Percentiles rank a stretch among this genome's conserved stretches.
Conservation (phyloP, 2,329 filamentous ascomycete species). For the Alternaria metachromatica region DNA sequence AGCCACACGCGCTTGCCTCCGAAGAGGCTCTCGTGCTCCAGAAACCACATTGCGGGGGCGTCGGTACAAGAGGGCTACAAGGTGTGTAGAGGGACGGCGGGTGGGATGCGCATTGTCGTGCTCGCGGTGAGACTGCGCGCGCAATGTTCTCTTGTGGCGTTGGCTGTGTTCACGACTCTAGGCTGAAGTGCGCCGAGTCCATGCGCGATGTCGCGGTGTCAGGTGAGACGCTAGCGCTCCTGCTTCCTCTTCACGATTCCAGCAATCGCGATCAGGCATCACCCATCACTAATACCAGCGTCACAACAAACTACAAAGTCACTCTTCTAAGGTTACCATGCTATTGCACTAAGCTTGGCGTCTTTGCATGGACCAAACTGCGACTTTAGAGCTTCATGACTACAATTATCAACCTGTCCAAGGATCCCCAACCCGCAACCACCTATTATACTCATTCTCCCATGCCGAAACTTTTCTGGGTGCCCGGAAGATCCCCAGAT, state of each 20-base stretch:
- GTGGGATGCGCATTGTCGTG: not conserved
- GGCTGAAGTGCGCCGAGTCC: not conserved
- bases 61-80: not conserved
- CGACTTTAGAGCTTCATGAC: not conserved
- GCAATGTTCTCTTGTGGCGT: not conserved
- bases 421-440: not conserved
- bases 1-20: conserved; percentile 77
- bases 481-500: not conserved
- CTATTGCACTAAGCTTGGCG: not conserved
- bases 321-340: not conserved
- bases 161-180: not conserved
- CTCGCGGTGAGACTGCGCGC: not conserved
- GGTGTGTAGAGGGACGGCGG: not conserved
- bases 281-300: not conserved
- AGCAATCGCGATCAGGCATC: not conserved
- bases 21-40: conserved; percentile 64
- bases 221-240: conserved; percentile 11
- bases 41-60: conserved; percentile 56
- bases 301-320: not conserved
- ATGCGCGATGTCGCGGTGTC: conserved; percentile 13
- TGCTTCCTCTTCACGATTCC: not conserved
- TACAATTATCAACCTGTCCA: not conserved
- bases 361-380: not conserved
- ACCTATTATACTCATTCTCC: not conserved
- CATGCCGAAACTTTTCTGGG: not conserved